Evolutionary conservation across 2,329 filamentous ascomycete genomes (phyloP).

Genomic region (Basipetospora chlamydospora): DNA sequence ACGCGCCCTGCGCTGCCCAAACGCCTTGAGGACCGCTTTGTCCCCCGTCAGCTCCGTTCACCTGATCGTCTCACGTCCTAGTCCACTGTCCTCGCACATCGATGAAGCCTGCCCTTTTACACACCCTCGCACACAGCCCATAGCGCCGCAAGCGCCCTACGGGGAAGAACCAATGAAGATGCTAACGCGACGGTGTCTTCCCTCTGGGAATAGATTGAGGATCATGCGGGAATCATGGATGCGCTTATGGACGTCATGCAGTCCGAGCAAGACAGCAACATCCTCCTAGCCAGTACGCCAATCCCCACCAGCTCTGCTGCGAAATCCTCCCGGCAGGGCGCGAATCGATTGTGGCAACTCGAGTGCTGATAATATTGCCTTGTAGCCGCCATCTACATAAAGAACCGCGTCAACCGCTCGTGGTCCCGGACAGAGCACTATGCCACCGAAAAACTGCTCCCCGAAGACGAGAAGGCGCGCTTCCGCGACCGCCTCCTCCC

Average conservation of each 20-base stretch:
- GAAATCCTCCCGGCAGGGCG: no score
- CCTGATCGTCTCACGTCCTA: no score
- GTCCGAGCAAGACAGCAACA: constrained; percentile 68
- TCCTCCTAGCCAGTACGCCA: constrained; percentile 74
- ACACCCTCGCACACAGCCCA: no score
- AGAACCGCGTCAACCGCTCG: constrained; percentile 88
- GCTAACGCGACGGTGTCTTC: background rate
- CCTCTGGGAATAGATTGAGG: constrained; percentile 54
- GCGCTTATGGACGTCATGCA: constrained; percentile 83
- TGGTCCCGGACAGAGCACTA: constrained; percentile 71
- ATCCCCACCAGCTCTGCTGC: constrained; percentile 7
- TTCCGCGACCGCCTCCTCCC: constrained; percentile 83
- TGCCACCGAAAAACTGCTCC: constrained; percentile 54
- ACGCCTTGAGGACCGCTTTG: no score
- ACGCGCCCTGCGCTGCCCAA: no score
- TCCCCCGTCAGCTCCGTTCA: no score
- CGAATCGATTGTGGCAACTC: no score
- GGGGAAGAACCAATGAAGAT: no score
- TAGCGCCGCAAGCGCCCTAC: no score
- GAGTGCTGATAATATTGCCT: constrained; percentile 5
- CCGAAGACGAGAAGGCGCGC: constrained; percentile 76
- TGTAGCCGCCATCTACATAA: constrained; percentile 88
- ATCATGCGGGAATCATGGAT: constrained; percentile 78
- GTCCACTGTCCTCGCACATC: background rate
- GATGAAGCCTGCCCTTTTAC: no score